Evolutionary conservation across 2,329 filamentous ascomycete genomes (phyloP), one percentile per base, ranked within the genome.

Genomic region (Chaetomium olivaceum): DNA sequence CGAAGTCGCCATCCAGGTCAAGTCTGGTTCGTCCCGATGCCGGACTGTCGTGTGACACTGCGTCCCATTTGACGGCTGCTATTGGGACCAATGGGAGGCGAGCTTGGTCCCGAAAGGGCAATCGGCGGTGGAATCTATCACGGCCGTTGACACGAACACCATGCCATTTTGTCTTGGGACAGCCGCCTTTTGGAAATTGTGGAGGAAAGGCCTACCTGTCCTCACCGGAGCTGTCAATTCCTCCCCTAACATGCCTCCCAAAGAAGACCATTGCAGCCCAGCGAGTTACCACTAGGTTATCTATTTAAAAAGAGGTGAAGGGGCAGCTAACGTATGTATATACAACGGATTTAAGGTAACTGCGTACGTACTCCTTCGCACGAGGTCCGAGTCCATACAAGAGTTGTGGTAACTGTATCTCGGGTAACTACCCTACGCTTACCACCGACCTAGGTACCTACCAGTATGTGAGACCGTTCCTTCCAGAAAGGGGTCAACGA

Each of bases 71-170:
- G 5, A 23, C 23, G 52, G 21, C 46, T 12, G 16, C 11, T 4
- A 16, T 12, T 9, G 31, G 54, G 39, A 19, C 64, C 64, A 66
- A 66, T 66, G 16, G 43, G 62, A 66, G 36, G 23, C 19, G 5
- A n/a, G 57, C n/a, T 21, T 19, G 21, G 23, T 57, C 64, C 64
- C 56, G 61, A 63, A 66, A 69, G 55, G 51, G 76, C 76, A 74
- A 73, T 43, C 16, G 16, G 16, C n/a, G 39, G 16, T 19, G 39
- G 39, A n/a, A 43, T 43, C 16, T 43, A 7, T 19, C 5, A 43
- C 16, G 16, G 39, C 16, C 16, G 16, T 43, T 7, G 16, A 8
- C 46, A 48, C 7, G n/a, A 21, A 11, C 46, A 48, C 46, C n/a
- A 48, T 21, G n/a, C 46, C 19, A n/a, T 21, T 48, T 29, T 23